A percentile compares a stretch with the other conserved stretches of the same genome.
These are phyloP conservation scores for Chlamydomonas eustigma DNA, from an alignment of 139 green algal species.

Conservation along the genomic window DNA sequence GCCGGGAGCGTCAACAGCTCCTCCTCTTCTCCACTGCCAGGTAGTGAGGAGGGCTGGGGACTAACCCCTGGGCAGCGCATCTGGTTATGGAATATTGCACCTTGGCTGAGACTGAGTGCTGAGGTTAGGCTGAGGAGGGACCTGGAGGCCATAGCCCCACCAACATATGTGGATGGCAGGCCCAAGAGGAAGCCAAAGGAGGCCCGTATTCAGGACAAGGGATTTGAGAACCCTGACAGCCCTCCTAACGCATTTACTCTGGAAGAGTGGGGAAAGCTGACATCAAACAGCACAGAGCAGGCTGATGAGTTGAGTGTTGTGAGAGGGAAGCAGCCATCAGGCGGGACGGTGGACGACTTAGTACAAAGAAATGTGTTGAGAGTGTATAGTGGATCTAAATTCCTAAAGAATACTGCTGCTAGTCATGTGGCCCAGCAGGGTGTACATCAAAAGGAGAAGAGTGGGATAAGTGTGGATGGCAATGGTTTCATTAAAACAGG, in stretches of 20 bases:
- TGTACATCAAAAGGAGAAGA: too few species aligned
- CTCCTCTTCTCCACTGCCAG: not conserved
- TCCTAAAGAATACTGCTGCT: too few species aligned
- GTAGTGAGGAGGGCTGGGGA: not conserved
- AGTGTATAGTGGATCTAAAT: too few species aligned
- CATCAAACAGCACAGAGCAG: not conserved
- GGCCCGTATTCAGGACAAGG: not conserved
- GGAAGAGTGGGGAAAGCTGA: conserved; percentile 14
- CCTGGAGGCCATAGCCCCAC: not conserved
- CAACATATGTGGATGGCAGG: conserved; percentile 3
- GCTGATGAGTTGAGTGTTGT: too few species aligned
- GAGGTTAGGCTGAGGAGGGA: not conserved
- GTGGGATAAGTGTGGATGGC: too few species aligned
- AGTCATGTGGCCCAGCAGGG: too few species aligned
- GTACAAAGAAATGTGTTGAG: too few species aligned
- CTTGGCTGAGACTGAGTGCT: conserved; percentile 6
- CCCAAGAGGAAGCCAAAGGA: conserved; percentile 4
- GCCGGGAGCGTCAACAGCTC: not conserved
- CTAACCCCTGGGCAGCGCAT: not conserved
- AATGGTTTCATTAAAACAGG: too few species aligned
- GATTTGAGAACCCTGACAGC: not conserved
- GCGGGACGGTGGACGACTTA: too few species aligned
- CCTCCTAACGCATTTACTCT: not conserved
- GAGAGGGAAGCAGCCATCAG: too few species aligned
- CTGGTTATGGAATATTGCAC: conserved; percentile 25